phyloP scores from a whole-genome alignment of 352 stramenopile species.

The Plasmopara viticola region DNA sequence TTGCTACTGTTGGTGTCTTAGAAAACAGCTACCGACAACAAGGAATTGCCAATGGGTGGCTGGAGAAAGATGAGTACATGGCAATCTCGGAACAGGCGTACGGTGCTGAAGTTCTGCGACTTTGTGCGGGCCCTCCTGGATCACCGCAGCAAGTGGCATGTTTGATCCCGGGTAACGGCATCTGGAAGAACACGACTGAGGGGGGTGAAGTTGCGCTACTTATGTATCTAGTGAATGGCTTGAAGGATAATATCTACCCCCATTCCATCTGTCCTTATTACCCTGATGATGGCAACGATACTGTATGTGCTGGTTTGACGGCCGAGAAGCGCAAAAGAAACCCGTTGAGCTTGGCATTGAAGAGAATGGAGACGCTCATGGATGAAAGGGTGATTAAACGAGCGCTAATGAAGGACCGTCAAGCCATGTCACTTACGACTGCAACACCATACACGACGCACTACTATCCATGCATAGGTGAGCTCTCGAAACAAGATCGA shows the following conservation, averaged over 20 bases:
- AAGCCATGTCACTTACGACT: conserved; percentile 50
- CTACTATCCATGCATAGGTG: conserved; percentile 58
- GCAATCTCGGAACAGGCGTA: conserved; percentile 61
- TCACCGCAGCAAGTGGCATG: conserved; percentile 58
- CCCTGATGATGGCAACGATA: conserved; percentile 39
- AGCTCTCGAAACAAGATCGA: conserved; percentile 35
- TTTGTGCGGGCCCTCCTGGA: conserved; percentile 39
- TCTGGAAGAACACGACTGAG: conserved; percentile 66
- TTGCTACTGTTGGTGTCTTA: conserved; percentile 53
- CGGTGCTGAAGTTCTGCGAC: conserved; percentile 47
- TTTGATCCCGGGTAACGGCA: conserved; percentile 49
- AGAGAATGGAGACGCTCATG: conserved; percentile 42
- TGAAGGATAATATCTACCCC: conserved; percentile 50
- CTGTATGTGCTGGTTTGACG: conserved; percentile 35
- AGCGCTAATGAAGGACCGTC: conserved; percentile 32
- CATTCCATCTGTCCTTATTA: conserved; percentile 45
- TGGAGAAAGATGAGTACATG: conserved; percentile 46
- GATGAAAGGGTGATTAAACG: conserved; percentile 38
- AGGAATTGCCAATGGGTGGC: conserved; percentile 44
- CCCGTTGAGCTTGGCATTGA: conserved; percentile 38
- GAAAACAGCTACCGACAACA: conserved; percentile 64
- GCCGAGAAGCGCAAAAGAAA: conserved; percentile 34
- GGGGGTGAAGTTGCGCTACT: conserved; percentile 43
- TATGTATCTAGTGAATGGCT: conserved; percentile 44
- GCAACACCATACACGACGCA: conserved; percentile 52